Evolutionary conservation across 345 rosid species (phyloP), one percentile per base, ranked within the genome.

Genomic region (Lepidium africanum): DNA sequence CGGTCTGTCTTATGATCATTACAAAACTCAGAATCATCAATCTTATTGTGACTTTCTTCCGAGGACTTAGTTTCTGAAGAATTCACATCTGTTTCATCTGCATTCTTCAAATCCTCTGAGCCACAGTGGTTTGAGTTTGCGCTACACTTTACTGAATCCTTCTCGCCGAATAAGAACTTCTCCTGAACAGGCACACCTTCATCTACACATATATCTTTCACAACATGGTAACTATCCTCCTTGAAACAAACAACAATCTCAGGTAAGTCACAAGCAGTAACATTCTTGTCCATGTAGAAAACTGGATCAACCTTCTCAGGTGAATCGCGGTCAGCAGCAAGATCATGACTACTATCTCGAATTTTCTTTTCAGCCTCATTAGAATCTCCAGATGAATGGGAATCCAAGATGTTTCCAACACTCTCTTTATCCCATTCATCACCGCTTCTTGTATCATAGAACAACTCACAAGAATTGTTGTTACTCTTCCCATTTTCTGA

Each of bases 151-250:
- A 73, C 80, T 35, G 77, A 38, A 17, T 46, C 70, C 35, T 72
- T 77, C 70, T 73, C 79, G 1, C 75, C 77, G 45, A 84, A 85
- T 70, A 81, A 78, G 58, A 86, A 80, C 78, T 77, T 85, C 63
- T 77, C 86, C 21, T 80, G 79, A 16, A 78, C 74, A 27, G 85
- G 88, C 14, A 89, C 77, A 54, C 82, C 92, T 65, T 94, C 89
- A 27, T 94, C 95, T 3, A 91, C 43, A 25, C 95, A 89, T 11
- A 91, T 87, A 64, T 89, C 99, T 80, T 91, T 94, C 27, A 88
- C 78, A 2, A 80, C 81, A 67, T 81, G 82, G 65, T 67, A 82
- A 43, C 80, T 65, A 30, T 67, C 78, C 76, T 86, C 91, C 67
- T 83, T 77, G 80, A 78, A 90, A 69, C 96, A 88, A 68, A 90